Percentiles rank a stretch among this genome's conserved stretches.
These are phyloP conservation scores for Pseudogymnoascus pannorum DNA, from an alignment of 2,329 filamentous ascomycete genomes.

Conservation along the genomic window DNA sequence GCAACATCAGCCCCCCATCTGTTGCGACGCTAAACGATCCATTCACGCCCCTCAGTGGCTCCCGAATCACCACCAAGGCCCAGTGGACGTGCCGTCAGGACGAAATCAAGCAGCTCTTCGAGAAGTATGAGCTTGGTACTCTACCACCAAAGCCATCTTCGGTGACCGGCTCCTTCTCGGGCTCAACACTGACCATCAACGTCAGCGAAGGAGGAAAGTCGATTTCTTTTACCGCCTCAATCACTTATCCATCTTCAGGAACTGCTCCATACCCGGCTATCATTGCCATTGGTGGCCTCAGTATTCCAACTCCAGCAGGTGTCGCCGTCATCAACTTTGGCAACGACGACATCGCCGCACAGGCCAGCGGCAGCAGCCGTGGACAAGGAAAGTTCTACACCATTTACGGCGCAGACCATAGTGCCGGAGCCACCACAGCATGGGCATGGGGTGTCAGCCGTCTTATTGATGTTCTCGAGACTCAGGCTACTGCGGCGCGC, in stretches of 20 bases:
- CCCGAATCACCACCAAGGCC: constrained; percentile 37
- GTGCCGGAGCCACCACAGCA: constrained; percentile 50
- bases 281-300: constrained; percentile 47
- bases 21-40: constrained; percentile 33
- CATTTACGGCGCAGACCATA: constrained; percentile 47
- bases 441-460: constrained; percentile 59
- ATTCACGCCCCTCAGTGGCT: constrained; percentile 39
- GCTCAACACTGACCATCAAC: constrained; percentile 37
- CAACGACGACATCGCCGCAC: constrained; percentile 50
- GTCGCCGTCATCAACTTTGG: constrained; percentile 52
- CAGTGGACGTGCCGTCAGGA: constrained; percentile 42
- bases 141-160: constrained; percentile 40
- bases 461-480: constrained; percentile 52
- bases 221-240: constrained; percentile 38
- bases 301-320: constrained; percentile 45
- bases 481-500: constrained; percentile 31
- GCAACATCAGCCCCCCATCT: constrained; percentile 10
- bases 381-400: constrained; percentile 53
- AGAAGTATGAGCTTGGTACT: constrained; percentile 45
- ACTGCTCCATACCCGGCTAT: constrained; percentile 47
- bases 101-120: constrained; percentile 41
- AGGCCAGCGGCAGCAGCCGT: constrained; percentile 39
- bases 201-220: constrained; percentile 37
- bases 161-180: constrained; percentile 39
- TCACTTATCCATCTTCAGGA: constrained; percentile 35